These are phyloP conservation scores for Mycena maculata DNA, from an alignment of 768 basidiomycete species.

Conservation along the genomic window DNA sequence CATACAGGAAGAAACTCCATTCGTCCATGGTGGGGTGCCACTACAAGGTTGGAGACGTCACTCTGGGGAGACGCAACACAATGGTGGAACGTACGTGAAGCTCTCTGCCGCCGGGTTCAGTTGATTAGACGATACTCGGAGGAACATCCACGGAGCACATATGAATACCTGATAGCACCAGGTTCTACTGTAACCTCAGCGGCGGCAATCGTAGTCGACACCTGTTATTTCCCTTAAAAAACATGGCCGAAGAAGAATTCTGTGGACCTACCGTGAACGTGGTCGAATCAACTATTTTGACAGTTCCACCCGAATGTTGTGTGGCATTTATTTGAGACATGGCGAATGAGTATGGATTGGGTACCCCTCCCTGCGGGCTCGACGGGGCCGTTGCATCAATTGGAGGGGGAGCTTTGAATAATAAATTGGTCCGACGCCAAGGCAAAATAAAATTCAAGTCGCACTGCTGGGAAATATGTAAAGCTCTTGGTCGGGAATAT, in stretches of 20 bases:
- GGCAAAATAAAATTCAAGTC: neutral
- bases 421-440: neutral
- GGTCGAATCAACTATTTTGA: conserved; percentile 64
- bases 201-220: conserved; percentile 64
- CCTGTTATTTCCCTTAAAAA: conserved; percentile 24
- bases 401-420: conserved; percentile 46
- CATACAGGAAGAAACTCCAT: conserved; percentile 69
- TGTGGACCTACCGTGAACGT: conserved; percentile 49
- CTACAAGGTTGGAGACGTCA: conserved; percentile 43
- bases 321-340: conserved; percentile 60
- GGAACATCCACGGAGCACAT: neutral
- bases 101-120: conserved; percentile 51
- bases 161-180: conserved; percentile 63
- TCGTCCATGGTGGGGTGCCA: conserved; percentile 80
- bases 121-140: neutral
- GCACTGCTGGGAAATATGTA: conserved; percentile 65
- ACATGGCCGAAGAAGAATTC: neutral
- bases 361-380: conserved; percentile 59
- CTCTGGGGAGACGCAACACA: neutral
- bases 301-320: conserved; percentile 57
- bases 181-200: conserved; percentile 70
- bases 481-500: conserved; percentile 58
- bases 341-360: conserved; percentile 59
- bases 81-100: conserved; percentile 57
- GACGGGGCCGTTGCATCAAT: conserved; percentile 47